Conservation (phyloP, 805 yeast genomes). For the Ogataea neopini region DNA sequence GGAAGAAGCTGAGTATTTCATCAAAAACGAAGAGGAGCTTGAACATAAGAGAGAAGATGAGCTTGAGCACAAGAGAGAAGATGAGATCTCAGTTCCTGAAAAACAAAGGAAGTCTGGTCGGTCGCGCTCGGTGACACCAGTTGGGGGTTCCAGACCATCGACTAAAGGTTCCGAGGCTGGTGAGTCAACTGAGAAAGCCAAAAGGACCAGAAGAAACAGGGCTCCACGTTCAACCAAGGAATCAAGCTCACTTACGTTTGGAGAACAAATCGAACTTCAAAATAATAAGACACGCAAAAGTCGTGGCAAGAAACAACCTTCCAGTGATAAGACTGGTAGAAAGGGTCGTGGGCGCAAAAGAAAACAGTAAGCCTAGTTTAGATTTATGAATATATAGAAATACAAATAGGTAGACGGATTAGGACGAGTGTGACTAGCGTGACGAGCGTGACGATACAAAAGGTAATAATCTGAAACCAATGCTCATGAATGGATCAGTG, state of each 20-base stretch:
- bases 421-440: too few relatives aligned
- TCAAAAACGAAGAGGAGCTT: constrained; percentile 8
- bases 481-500: too few relatives aligned
- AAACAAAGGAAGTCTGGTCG: not conserved
- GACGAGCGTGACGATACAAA: too few relatives aligned
- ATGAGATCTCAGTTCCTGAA: too few relatives aligned
- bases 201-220: constrained; percentile 7
- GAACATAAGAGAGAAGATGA: constrained; percentile 9
- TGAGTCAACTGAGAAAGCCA: not conserved
- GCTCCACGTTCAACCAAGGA: constrained; percentile 1
- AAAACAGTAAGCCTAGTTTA: constrained; percentile 6
- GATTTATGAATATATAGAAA: constrained; percentile 3
- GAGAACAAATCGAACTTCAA: constrained; percentile 5
- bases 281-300: constrained; percentile 2
- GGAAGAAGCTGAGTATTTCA: constrained; percentile 32
- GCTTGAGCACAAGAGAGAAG: not conserved
- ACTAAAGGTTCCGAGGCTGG: not conserved
- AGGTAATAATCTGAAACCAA: too few relatives aligned
- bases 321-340: constrained; percentile 3
- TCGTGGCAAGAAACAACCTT: not conserved
- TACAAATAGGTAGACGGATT: too few relatives aligned
- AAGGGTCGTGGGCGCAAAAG: constrained; percentile 2
- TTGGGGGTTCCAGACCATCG: not conserved
- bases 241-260: constrained; percentile 4
- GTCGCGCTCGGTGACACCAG: constrained; percentile 3